Evolutionary conservation across 1,139 yeast species (phyloP), one percentile per base, ranked within the genome.

Genomic region (Taphrina populina): DNA sequence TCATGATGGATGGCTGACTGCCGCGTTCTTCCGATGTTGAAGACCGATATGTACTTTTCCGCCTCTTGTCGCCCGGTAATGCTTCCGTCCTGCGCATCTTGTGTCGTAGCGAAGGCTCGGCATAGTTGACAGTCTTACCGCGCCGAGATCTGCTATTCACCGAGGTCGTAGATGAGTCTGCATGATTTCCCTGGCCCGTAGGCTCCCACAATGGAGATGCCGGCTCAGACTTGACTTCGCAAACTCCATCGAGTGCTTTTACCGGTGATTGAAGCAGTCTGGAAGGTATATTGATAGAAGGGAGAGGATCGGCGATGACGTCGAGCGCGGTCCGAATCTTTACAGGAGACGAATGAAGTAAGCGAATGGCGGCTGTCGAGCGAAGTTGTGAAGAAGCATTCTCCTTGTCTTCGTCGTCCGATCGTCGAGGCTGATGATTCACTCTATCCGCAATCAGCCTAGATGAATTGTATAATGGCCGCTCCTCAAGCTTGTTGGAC

Each of bases 61-160:
- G 54, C 15, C 54, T 32, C 39, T 40, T 52, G 37, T 56, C 58
- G 2, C 55, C 45, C 17, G 58, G 58, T 24, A 56, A 30, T 33
- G 73, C 83, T 0, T 83, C 75, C 36, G 82, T 81, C 62, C 95
- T 73, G 64, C 95, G 76, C 82, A 84, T 76, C 64, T 85, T 86
- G 13, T 77, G 78, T 34, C 83, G 73, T 56, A 84, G 67, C 0
- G 90, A 80, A 0, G 92, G 87, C 30, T 82, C 75, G 13, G 81
- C 81, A 65, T 86, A 87, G 65, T 81, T 81, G 4, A 86, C 80
- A 7, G 77, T 74, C 62, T 76, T 77, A 4, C 81, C 72, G 60
- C 80, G 69, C 58, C 76, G 67, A 23, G 69, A 57, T 19, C 60
- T 43, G 15, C 56, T 36, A 4, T 17, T 15, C 23, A 34, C 8